Percentiles rank a stretch among this genome's conserved stretches.
Conservation (phyloP, 441 rosid genomes). For the Pelargonium myrrhifolium region DNA sequence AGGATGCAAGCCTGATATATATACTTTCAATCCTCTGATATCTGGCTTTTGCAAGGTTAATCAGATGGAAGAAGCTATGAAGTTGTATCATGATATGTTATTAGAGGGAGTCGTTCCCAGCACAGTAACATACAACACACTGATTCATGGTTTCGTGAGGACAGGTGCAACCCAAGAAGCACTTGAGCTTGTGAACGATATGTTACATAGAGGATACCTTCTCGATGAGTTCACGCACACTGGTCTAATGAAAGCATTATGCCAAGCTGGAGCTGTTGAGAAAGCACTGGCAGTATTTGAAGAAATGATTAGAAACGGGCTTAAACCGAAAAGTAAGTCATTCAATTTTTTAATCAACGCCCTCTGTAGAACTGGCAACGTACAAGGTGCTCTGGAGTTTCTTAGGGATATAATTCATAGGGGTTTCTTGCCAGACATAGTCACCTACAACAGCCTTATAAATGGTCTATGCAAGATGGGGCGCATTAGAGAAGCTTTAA, state of each 20-base stretch:
- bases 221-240: constrained; percentile 74
- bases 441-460: constrained; percentile 67
- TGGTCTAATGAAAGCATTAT: constrained; percentile 56
- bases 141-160: constrained; percentile 51
- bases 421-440: constrained; percentile 64
- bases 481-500: constrained; percentile 50
- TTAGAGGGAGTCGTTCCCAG: constrained; percentile 70
- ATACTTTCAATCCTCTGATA: constrained; percentile 67
- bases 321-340: constrained; percentile 47
- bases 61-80: constrained; percentile 48
- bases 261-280: constrained; percentile 50
- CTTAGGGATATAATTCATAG: constrained; percentile 60
- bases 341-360: constrained; percentile 70
- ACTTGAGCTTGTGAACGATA: constrained; percentile 60
- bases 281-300: constrained; percentile 63
- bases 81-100: constrained; percentile 54
- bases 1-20: constrained; percentile 77
- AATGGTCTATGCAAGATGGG: constrained; percentile 66
- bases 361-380: constrained; percentile 50
- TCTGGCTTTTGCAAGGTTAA: constrained; percentile 57
- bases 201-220: constrained; percentile 63
- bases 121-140: constrained; percentile 72
- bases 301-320: constrained; percentile 54
- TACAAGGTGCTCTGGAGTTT: constrained; percentile 54
- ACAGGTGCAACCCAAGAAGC: constrained; percentile 65